Evolutionary conservation across 805 yeast genomes (phyloP), one percentile per base, ranked within the genome.

Genomic region (Candida yuanshanica): DNA sequence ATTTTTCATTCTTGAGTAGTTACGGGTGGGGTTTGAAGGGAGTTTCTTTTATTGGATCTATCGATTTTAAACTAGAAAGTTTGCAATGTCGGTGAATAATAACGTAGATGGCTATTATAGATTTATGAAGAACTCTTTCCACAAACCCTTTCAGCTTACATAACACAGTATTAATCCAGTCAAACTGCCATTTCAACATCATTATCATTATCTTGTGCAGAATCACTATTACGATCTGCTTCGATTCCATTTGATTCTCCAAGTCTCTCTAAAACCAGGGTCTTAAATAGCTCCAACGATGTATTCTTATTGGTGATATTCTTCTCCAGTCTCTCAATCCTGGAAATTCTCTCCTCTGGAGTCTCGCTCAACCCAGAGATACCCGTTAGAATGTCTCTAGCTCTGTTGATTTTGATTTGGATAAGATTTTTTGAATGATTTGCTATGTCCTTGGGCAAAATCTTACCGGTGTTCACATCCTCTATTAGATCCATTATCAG

Each of bases 361-460:
- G 71, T 60, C 44, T 70, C 74, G 26, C 67, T 59, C 35, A 72
- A 58, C 1, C 75, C 78, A 35, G 71, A 74, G 10, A 72, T 62
- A 42, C 63, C 63, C 22, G 18, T 17, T n/a, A 72, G 49, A 8
- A 60, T 48, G 38, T 51, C 60, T 35, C 66, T 58, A 25, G 70
- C 55, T 36, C 53, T 63, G 38, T 55, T 56, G 21, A 73, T 44
- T 45, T 75, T 53, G 18, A 72, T 62, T 27, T 74, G 58, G 25
- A 74, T 64, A 12, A 34, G 32, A 56, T 67, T 35, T 50, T 65
- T 68, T 7, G 69, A 63, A 7, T 27, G 31, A 47, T 66, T 69
- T 24, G 64, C 69, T 31, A 66, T 64, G 37, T 70, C 74, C 39
- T 67, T 66, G 0, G 72, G 70, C n/a, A 66, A 44, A 2, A 69